phyloP scores from a whole-genome alignment of 371 early-diverging fungal genomes.

The Zopfochytrium polystomum region DNA sequence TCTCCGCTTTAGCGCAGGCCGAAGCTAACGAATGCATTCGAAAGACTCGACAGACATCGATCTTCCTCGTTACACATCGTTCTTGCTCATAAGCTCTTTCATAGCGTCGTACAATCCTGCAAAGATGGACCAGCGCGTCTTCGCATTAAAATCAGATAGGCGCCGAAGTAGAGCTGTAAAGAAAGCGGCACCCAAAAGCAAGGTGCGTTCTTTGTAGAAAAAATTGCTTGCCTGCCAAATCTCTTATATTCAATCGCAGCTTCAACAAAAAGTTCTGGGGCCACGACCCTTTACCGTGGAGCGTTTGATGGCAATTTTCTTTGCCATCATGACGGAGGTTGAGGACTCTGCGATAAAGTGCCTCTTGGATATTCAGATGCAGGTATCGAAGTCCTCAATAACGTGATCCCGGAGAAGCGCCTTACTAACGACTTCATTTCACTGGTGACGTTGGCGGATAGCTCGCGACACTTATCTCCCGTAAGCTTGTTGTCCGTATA shows the following conservation, averaged over 20 bases:
- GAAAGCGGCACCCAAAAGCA: constrained; percentile 19
- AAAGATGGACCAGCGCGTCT: constrained; percentile 77
- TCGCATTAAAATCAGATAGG: constrained; percentile 50
- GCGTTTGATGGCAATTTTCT: constrained; percentile 92
- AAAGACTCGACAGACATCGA: constrained; percentile 7
- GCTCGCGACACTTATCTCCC: constrained; percentile 70
- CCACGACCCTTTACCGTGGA: constrained; percentile 89
- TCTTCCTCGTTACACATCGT: constrained; percentile 57
- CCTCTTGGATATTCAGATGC: constrained; percentile 74
- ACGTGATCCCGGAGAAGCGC: constrained; percentile 63
- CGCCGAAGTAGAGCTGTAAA: constrained; percentile 51
- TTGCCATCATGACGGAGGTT: constrained; percentile 62
- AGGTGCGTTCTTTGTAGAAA: constrained; percentile 16
- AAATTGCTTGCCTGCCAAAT: neutral
- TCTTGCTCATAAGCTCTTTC: constrained; percentile 81
- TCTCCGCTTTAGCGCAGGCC: no score
- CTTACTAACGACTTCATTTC: no score
- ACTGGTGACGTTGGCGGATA: no score
- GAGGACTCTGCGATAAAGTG: constrained; percentile 51
- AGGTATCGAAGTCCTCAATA: constrained; percentile 43
- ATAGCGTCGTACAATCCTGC: constrained; percentile 92
- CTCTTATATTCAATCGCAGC: constrained; percentile 3
- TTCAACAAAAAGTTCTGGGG: constrained; percentile 80
- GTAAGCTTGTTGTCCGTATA: constrained; percentile 66
- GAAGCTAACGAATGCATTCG: neutral